These are phyloP conservation scores for Pontederia crassipes DNA, from an alignment of 176 grass and related monocot species.

Conservation along the genomic window DNA sequence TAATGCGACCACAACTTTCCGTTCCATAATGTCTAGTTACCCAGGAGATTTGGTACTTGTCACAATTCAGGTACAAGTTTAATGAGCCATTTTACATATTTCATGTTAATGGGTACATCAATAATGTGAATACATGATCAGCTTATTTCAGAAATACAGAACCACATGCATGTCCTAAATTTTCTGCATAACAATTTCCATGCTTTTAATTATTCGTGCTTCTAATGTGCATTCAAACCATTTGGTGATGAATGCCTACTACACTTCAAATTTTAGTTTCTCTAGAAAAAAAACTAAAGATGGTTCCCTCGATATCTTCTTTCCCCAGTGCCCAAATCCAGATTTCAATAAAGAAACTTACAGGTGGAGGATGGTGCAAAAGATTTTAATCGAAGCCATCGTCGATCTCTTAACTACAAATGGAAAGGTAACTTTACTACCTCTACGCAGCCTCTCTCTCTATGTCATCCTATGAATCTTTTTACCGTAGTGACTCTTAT, in stretches of 20 bases:
- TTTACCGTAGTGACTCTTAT: not conserved
- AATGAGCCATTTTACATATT: too few species aligned
- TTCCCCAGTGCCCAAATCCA: slow-evolving; percentile 75
- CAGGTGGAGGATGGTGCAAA: slow-evolving; percentile 74
- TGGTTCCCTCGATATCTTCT: not conserved
- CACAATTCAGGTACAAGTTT: slow-evolving; percentile 63
- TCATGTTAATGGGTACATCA: too few species aligned
- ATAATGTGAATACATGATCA: too few species aligned
- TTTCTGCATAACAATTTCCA: too few species aligned
- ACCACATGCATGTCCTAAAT: not conserved
- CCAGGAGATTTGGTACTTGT: slow-evolving; percentile 57
- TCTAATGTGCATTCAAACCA: too few species aligned
- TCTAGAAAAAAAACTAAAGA: not conserved
- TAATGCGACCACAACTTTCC: slow-evolving; percentile 87
- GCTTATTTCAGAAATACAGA: not conserved
- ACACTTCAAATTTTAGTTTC: too few species aligned
- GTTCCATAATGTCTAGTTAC: slow-evolving; percentile 79
- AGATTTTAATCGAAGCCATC: slow-evolving; percentile 72
- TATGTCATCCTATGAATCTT: not conserved
- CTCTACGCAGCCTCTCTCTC: not conserved
- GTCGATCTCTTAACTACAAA: slow-evolving; percentile 56
- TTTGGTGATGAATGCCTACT: too few species aligned
- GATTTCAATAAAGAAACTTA: slow-evolving; percentile 70
- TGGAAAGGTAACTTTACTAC: slow-evolving; percentile 44
- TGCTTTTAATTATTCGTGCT: too few species aligned